A percentile compares a stretch with the other conserved stretches of the same genome.
Conservation (phyloP, 2,329 filamentous ascomycete genomes). For the Westerdykella ornata region DNA sequence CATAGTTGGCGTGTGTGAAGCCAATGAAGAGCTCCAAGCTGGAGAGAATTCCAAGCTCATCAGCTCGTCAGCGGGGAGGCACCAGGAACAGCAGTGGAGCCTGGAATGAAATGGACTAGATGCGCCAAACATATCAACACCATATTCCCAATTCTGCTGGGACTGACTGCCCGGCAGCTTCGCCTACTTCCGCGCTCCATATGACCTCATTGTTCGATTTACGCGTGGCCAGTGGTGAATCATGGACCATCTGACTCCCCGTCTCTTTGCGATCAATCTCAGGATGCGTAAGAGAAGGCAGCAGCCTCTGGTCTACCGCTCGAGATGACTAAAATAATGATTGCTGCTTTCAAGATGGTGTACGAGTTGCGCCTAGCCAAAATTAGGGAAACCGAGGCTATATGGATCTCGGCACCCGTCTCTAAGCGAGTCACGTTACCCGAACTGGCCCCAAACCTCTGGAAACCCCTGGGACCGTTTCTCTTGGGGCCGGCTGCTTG, state of each 20-base stretch:
- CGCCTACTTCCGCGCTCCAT: no score
- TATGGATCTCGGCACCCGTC: no score
- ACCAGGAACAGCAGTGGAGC: conserved; percentile 5
- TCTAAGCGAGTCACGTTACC: no score
- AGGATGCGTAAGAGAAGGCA: no score
- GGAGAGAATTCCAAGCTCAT: background rate
- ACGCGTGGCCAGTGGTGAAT: no score
- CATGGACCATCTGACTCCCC: no score
- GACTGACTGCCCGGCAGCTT: background rate
- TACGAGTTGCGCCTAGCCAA: background rate
- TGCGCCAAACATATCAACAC: background rate
- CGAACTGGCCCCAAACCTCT: no score
- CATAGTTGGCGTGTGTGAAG: no score
- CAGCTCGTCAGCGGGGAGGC: conserved; percentile 17
- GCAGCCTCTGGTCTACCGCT: no score
- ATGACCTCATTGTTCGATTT: no score
- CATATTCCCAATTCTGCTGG: conserved; percentile 8
- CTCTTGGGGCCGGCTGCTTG: background rate
- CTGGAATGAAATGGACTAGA: background rate
- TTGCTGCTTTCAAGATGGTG: background rate
- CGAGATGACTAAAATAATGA: background rate
- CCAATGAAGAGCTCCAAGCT: no score
- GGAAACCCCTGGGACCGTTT: background rate
- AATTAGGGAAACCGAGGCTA: background rate
- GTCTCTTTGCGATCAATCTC: no score